These are phyloP conservation scores for Cercis canadensis DNA, from an alignment of 306 rosid genomes.

Conservation along the genomic window DNA sequence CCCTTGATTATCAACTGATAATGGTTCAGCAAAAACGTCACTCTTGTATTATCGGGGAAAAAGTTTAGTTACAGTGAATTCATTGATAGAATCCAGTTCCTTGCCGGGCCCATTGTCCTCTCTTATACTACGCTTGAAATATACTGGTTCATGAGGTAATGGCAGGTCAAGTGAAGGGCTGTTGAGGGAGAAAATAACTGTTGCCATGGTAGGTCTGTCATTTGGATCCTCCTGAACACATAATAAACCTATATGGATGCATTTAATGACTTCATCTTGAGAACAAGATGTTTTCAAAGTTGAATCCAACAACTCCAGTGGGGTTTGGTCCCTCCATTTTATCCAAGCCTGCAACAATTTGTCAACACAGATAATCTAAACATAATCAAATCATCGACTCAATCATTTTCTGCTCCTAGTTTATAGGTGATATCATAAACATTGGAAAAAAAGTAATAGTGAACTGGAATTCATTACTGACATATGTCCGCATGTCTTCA, in stretches of 20 bases:
- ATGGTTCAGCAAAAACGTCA: too few species aligned
- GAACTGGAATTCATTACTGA: constrained; percentile 9
- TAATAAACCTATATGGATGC: constrained; percentile 18
- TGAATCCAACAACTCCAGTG: constrained; percentile 26
- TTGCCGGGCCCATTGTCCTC: too few species aligned
- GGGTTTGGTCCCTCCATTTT: too few species aligned
- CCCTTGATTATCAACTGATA: too few species aligned
- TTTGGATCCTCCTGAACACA: constrained; percentile 35
- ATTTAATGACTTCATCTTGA: constrained; percentile 10
- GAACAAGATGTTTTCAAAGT: neutral
- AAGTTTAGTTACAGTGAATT: too few species aligned
- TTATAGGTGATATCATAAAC: neutral
- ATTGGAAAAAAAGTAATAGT: neutral
- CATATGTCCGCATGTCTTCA: constrained; percentile 31
- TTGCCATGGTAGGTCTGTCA: constrained; percentile 29
- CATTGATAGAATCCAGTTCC: too few species aligned
- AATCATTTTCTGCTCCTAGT: neutral
- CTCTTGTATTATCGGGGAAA: too few species aligned
- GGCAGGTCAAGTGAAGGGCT: neutral
- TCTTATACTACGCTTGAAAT: too few species aligned
- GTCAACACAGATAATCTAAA: neutral
- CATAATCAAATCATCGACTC: neutral
- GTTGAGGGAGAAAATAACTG: neutral
- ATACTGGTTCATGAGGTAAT: too few species aligned
- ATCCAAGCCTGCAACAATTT: constrained; percentile 13